Evolutionary conservation across 2,329 filamentous ascomycete species (phyloP).

Genomic region (Fusarium sp.): DNA sequence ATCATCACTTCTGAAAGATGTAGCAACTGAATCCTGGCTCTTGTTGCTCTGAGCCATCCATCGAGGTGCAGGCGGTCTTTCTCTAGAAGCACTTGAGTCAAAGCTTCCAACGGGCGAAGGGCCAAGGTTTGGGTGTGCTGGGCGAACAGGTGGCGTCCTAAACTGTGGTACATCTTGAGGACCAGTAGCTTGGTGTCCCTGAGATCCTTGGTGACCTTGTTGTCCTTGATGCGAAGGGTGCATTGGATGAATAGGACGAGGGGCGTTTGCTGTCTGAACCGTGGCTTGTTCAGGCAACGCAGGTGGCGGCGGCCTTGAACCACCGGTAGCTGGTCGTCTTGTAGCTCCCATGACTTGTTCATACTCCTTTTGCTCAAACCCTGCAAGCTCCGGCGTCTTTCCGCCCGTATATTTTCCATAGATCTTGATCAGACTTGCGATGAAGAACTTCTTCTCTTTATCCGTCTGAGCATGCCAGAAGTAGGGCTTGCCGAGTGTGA

Average conservation of each 20-base stretch:
- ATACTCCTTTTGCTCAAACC: conserved; percentile 84
- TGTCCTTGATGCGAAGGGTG: conserved; percentile 28
- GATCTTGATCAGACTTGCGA: conserved; percentile 95
- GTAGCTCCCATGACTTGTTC: conserved; percentile 78
- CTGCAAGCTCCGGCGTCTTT: conserved; percentile 80
- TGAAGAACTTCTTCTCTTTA: conserved; percentile 99
- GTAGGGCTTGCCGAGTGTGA: conserved; percentile 93
- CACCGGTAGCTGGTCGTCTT: conserved; percentile 53
- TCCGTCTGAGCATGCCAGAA: conserved; percentile 95
- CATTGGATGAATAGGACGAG: conserved; percentile 37
- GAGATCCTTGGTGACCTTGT: conserved; percentile 15
- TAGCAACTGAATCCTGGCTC: conserved; percentile 70
- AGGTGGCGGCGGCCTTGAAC: conserved; percentile 46
- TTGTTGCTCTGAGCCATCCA: conserved; percentile 65
- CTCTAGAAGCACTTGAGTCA: conserved; percentile 60
- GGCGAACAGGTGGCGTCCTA: conserved; percentile 50
- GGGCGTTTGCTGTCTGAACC: conserved; percentile 31
- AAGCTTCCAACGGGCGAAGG: conserved; percentile 66
- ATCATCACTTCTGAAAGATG: conserved; percentile 67
- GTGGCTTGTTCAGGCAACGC: conserved; percentile 46
- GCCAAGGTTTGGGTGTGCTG: conserved; percentile 56
- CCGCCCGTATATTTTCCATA: conserved; percentile 96
- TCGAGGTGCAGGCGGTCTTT: conserved; percentile 60
- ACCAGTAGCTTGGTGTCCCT: conserved; percentile 31
- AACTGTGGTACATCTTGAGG: conserved; percentile 49